Evolutionary conservation across 306 rosid genomes (phyloP).

Genomic region (Pyrus communis): DNA sequence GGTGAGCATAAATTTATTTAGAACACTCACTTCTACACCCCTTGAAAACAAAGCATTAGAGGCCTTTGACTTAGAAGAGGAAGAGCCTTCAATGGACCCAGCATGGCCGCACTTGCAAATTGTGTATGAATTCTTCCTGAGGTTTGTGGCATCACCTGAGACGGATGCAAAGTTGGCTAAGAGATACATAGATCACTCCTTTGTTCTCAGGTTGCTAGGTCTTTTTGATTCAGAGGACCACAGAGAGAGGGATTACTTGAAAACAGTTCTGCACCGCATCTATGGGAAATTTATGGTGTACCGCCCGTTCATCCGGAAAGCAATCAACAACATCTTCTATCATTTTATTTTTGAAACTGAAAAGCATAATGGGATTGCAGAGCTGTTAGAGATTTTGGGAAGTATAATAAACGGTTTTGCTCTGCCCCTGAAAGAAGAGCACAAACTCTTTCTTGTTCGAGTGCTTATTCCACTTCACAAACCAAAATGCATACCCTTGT

Average conservation of each 20-base stretch:
- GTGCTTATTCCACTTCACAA: conserved; percentile 96
- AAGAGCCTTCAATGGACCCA: conserved; percentile 97
- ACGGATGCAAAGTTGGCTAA: conserved; percentile 96
- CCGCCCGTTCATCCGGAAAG: conserved; percentile 89
- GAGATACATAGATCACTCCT: conserved; percentile 87
- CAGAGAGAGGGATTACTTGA: conserved; percentile 91
- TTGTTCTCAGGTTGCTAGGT: conserved; percentile 77
- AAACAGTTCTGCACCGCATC: conserved; percentile 91
- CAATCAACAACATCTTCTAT: conserved; percentile 86
- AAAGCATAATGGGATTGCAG: conserved; percentile 95
- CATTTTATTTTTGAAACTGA: conserved; percentile 90
- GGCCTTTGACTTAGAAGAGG: conserved; percentile 86
- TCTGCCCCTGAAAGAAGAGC: conserved; percentile 95
- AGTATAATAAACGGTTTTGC: conserved; percentile 98
- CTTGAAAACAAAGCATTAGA: conserved; percentile 70
- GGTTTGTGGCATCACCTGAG: conserved; percentile 89
- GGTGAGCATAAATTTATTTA: conserved; percentile 75
- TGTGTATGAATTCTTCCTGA: conserved; percentile 76
- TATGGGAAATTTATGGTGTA: conserved; percentile 98
- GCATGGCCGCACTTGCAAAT: conserved; percentile 92
- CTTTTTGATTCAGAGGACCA: conserved; percentile 98
- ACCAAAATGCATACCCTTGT: conserved; percentile 84
- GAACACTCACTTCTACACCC: conserved; percentile 70
- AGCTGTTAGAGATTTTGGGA: conserved; percentile 87
- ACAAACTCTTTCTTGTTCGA: conserved; percentile 88